phyloP scores from a whole-genome alignment of 345 rosid genomes.

The Lepidium sativum region DNA sequence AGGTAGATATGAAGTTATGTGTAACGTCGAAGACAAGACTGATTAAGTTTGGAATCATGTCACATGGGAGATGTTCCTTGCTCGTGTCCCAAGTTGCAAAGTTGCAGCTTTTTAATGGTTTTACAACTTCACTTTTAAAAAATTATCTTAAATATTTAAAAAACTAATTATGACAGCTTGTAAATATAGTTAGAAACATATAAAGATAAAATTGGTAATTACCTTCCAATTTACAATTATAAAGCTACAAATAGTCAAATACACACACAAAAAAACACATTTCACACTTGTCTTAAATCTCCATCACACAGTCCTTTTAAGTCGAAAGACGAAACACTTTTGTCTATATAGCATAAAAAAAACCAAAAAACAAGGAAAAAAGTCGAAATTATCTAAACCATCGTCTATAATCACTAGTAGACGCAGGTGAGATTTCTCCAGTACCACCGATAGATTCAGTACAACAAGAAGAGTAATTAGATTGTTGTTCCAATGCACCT shows the following conservation, averaged over 20 bases:
- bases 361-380: background rate
- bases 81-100: conserved; percentile 28
- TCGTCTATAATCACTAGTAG: conserved; percentile 50
- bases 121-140: background rate
- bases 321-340: background rate
- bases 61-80: conserved; percentile 25
- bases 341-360: background rate
- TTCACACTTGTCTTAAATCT: conserved; percentile 9
- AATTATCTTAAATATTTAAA: background rate
- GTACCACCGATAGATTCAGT: conserved; percentile 49
- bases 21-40: conserved; percentile 29
- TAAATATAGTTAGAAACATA: background rate
- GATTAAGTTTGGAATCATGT: conserved; percentile 20
- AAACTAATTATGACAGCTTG: background rate
- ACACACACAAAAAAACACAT: background rate
- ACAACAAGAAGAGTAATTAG: conserved; percentile 71
- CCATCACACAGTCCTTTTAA: conserved; percentile 1
- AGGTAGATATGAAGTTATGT: conserved; percentile 14
- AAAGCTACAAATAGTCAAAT: background rate
- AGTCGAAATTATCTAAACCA: conserved; percentile 50
- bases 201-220: background rate
- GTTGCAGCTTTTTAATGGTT: conserved; percentile 16
- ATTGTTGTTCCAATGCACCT: conserved; percentile 63
- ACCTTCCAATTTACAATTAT: background rate
- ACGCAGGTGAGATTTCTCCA: conserved; percentile 74